Evolutionary conservation across 331 rosid species (phyloP), one percentile per base, ranked within the genome.

Genomic region (Rosa hybrid): DNA sequence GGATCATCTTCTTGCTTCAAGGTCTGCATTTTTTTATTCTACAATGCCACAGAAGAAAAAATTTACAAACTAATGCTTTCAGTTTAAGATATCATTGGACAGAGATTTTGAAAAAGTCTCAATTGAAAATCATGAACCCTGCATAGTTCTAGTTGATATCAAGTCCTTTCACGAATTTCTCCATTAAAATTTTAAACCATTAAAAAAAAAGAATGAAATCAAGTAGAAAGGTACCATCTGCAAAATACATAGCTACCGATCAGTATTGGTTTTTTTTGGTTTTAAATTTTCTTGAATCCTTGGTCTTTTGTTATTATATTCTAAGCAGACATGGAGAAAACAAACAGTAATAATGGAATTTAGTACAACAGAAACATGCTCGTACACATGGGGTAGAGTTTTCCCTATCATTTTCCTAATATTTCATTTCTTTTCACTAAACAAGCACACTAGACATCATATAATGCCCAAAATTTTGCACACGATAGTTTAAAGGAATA

Each of bases 1-100:
- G 92, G 91, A 78, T 87, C 80, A 0, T 83, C 88, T 77, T 81
- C 90, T 77, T 83, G 87, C 54, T 51, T 84, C 73, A 90, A 82
- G 49, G 89, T 86, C 10, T 57, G 80, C 63, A 41, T 3, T 90
- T 83, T 91, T 56, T 70, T 75, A 76, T 71, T 86, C 98, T 93
- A 94, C 80, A 84, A 72, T 25, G 65, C 25, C 48, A 56, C 14
- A 62, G 71, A 38, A 71, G 80, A 39, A 78, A 12, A 81, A 74
- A 10, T 49, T 83, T 30, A 75, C 77, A 77, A 30, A 41, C 42
- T 56, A 80, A 73, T 23, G 48, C 68, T 75, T 79, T 30, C 56
- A 48, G 60, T 76, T 45, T 56, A 18, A 73, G 64, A 38, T 63
- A 63, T 42, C 21, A 6, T 14, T 68, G 17, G 17, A 78, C 51